Conservation (phyloP, 768 basidiomycete species). For the Lentinula raphanica region DNA sequence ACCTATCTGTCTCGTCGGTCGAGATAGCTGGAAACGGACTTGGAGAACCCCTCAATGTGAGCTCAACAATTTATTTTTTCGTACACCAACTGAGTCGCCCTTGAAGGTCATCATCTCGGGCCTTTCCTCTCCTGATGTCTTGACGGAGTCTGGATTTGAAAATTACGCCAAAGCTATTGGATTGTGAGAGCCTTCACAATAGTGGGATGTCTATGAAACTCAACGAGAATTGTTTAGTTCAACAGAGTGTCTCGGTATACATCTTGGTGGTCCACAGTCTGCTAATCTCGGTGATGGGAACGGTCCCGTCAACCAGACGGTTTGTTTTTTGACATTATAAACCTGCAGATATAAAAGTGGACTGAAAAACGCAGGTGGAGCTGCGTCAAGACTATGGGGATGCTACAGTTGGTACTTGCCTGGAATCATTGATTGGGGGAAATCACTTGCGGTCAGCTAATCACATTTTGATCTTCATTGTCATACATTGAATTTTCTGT, state of each 20-base stretch:
- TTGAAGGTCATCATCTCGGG: slow-evolving; percentile 59
- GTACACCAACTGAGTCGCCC: neutral
- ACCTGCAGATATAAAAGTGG: neutral
- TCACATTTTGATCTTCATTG: too few relatives aligned
- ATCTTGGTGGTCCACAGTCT: slow-evolving; percentile 56
- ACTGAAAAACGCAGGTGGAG: slow-evolving; percentile 43
- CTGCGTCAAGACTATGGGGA: slow-evolving; percentile 76
- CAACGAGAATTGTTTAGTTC: slow-evolving; percentile 16
- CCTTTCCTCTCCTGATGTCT: slow-evolving; percentile 49
- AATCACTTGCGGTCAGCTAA: slow-evolving; percentile 68
- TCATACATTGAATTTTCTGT: neutral
- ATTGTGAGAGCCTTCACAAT: slow-evolving; percentile 38
- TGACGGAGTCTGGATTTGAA: slow-evolving; percentile 50
- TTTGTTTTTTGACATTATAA: slow-evolving; percentile 21
- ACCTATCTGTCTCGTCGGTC: neutral
- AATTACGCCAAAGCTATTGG: slow-evolving; percentile 61
- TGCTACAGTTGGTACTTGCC: slow-evolving; percentile 58
- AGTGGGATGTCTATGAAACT: neutral
- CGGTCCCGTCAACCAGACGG: slow-evolving; percentile 51
- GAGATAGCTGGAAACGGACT: slow-evolving; percentile 23
- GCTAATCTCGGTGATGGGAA: slow-evolving; percentile 80
- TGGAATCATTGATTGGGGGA: slow-evolving; percentile 74
- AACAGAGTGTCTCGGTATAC: slow-evolving; percentile 71
- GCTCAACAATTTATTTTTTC: slow-evolving; percentile 19
- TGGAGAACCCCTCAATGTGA: slow-evolving; percentile 76